phyloP scores from a whole-genome alignment of 2,329 filamentous ascomycete species.

The Aspergillus sergii region DNA sequence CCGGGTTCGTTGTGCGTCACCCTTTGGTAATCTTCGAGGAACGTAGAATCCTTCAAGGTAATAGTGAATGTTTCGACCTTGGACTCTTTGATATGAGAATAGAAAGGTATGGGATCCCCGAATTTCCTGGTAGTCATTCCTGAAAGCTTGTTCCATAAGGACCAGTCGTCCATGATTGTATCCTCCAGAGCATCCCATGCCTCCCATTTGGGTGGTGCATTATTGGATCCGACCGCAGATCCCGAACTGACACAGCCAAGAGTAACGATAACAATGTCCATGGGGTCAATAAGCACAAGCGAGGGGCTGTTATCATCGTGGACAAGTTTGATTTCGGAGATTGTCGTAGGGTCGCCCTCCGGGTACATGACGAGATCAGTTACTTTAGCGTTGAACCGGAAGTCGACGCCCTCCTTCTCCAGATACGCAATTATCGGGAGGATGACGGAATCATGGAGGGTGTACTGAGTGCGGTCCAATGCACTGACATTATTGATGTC shows the following conservation, averaged over 20 bases:
- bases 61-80: constrained; percentile 44
- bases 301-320: constrained; percentile 21
- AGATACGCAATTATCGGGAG: constrained; percentile 27
- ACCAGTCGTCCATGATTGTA: constrained; percentile 36
- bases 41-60: constrained; percentile 34
- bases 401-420: constrained; percentile 28
- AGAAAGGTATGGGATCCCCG: constrained; percentile 39
- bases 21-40: constrained; percentile 26
- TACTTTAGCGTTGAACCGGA: constrained; percentile 28
- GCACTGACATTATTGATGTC: constrained; percentile 22
- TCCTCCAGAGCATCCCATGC: constrained; percentile 12
- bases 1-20: constrained; percentile 37
- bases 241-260: constrained; percentile 44
- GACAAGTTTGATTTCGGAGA: constrained; percentile 31
- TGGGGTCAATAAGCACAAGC: constrained; percentile 28
- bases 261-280: constrained; percentile 43
- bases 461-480: constrained; percentile 28
- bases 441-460: constrained; percentile 29
- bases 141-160: constrained; percentile 40
- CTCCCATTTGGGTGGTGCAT: constrained; percentile 19
- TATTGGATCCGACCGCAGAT: constrained; percentile 36
- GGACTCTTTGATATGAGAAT: constrained; percentile 32
- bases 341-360: constrained; percentile 27
- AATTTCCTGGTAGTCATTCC: constrained; percentile 33
- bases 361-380: constrained; percentile 25